Evolutionary conservation across 768 basidiomycete genomes (phyloP), one percentile per base, ranked within the genome.

Genomic region (Tulasnella sp.): DNA sequence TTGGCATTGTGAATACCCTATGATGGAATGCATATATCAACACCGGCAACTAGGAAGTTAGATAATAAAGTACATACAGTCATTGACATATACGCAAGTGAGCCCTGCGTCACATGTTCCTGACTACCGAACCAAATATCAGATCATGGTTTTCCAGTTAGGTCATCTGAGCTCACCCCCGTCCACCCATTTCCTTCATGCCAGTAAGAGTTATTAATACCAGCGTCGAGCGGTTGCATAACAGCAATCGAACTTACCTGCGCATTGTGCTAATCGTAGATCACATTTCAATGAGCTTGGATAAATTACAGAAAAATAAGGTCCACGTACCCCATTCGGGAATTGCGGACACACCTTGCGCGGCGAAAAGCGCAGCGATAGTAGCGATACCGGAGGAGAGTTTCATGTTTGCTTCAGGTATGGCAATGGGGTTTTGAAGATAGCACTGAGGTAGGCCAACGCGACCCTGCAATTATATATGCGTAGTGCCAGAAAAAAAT

Each of bases 31-130:
- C 4, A 13, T 4, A 12, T 34, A 5, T 27, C 25, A 22, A 49
- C 33, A 4, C 49, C 12, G 40, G 9, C 39, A 51, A 43, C n/a
- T n/a, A n/a, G n/a, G n/a, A n/a, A n/a, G 4, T 7, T 37, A 19
- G 7, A 25, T 15, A 24, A 28, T 16, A 3, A 31, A 22, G 9
- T 4, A 31, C 37, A 16, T 32, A 51, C 40, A 51, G 8, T 39
- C 37, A 29, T 51, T 51, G 10, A 19, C 28, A 41, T 41, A 41
- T 19, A 41, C 43, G 37, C 49, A 51, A 24, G 43, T 41, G 39
- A 28, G 31, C 20, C 19, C 19, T 31, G 49, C 22, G 48, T 37
- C 48, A 33, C 49, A 51, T 20, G 4, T 16, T n/a, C n/a, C n/a
- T n/a, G n/a, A n/a, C n/a, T n/a, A n/a, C n/a, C n/a, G n/a, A n/a